phyloP scores from a whole-genome alignment of 202 grass and related monocot species.

The Schoenoplectus tabernaemontani region DNA sequence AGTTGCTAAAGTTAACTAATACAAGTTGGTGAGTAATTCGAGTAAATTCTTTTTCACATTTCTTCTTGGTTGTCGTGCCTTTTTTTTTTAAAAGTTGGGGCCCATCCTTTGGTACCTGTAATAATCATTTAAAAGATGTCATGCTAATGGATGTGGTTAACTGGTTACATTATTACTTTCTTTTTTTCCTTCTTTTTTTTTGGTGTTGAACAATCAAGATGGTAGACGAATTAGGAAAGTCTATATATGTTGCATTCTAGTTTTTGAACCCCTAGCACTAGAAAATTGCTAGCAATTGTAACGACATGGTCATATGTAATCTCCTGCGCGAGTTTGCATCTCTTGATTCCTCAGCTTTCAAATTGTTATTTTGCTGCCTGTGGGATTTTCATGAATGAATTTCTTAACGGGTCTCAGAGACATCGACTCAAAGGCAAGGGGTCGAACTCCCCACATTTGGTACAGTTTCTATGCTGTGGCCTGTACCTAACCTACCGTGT shows the following conservation, averaged over 20 bases:
- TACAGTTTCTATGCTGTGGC: background rate
- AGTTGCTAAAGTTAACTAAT: conserved; percentile 12
- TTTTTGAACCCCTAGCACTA: background rate
- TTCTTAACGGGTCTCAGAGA: background rate
- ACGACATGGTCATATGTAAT: background rate
- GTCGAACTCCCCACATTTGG: background rate
- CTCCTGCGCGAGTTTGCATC: background rate
- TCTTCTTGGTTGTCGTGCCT: background rate
- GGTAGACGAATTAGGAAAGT: background rate
- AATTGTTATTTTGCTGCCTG: background rate
- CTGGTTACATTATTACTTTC: no score
- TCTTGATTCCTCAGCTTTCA: background rate
- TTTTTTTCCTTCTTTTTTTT: background rate
- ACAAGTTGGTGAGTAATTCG: background rate
- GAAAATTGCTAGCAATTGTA: background rate
- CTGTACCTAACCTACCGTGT: background rate
- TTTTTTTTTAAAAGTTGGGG: background rate
- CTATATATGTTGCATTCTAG: background rate
- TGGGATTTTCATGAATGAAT: background rate
- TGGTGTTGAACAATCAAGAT: background rate
- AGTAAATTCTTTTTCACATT: background rate
- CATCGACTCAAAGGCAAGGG: background rate
- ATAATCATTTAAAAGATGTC: conserved; percentile 1
- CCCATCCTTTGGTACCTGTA: background rate
- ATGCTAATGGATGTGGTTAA: background rate